These are phyloP conservation scores for Gloeophyllum trabeum DNA, from an alignment of 768 basidiomycete species.

Conservation along the genomic window DNA sequence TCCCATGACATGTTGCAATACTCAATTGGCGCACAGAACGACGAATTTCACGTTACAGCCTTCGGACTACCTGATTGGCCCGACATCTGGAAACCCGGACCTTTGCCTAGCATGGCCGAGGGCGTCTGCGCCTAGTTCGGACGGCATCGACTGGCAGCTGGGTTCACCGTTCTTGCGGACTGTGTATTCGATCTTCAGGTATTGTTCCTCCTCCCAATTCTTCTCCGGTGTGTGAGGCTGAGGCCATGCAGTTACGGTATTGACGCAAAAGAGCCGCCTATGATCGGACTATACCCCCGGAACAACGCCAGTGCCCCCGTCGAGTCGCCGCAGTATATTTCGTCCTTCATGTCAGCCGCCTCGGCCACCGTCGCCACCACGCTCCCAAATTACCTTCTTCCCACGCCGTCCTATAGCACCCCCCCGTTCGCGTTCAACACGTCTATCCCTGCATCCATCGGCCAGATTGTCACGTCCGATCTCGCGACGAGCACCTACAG, in stretches of 20 bases:
- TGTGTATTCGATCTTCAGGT: conserved; percentile 76
- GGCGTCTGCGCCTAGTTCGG: conserved; percentile 50
- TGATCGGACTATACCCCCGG: conserved; percentile 67
- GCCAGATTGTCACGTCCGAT: conserved; percentile 45
- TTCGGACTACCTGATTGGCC: conserved; percentile 70
- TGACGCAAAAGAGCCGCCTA: conserved; percentile 57
- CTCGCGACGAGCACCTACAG: conserved; percentile 66
- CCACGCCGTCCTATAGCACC: conserved; percentile 52
- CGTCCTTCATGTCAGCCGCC: conserved; percentile 43
- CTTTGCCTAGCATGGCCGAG: conserved; percentile 69
- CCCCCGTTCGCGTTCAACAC: conserved; percentile 63
- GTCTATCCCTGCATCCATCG: conserved; percentile 41
- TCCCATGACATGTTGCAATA: too few relatives aligned
- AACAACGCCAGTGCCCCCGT: conserved; percentile 30
- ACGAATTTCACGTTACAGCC: conserved; percentile 59
- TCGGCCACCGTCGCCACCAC: conserved; percentile 59
- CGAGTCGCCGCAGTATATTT: conserved; percentile 28
- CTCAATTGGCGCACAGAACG: conserved; percentile 18
- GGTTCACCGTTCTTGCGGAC: conserved; percentile 54
- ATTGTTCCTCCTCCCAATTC: conserved; percentile 3
- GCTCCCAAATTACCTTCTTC: conserved; percentile 58
- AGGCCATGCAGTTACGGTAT: conserved; percentile 52
- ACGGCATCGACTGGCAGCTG: conserved; percentile 80
- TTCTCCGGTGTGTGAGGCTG: too few relatives aligned
- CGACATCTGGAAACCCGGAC: conserved; percentile 47